Base-by-base conservation (phyloP, 768 basidiomycete species). In the Suillus bovinus region DNA sequence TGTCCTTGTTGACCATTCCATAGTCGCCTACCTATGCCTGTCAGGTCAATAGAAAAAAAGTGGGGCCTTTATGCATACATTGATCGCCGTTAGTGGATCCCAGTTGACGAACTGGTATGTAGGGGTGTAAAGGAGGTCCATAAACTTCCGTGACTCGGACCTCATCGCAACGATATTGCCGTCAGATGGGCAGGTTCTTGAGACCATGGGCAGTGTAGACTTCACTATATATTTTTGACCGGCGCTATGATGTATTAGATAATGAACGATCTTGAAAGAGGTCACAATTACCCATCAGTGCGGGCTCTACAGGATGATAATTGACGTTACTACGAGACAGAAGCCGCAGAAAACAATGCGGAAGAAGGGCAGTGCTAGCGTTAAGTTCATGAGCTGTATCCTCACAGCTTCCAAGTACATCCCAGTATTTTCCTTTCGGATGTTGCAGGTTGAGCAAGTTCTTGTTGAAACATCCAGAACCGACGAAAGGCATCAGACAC, bases 41-140 rank as follows among this genome's bases (percentile, higher is more conserved):
- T 54, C 46, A 34, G 36, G 56, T 54, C 22, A 49, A 34, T 11
- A 14, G 10, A 31, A 5, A 54, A 22, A 11, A 17, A 41, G 4
- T 14, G 33, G 52, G 4, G n/a, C 33, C 33, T 53, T 5, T n/a
- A n/a, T 34, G 66, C 68, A 54, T 17, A 77, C 77, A 66, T 67
- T 61, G 44, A 79, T 64, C 11, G 68, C 66, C 47, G 66, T 68
- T 49, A 74, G 73, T 0, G 77, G 78, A n/a, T 78, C 75, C 76
- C 74, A 79, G 62, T 72, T 79, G 52, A 67, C 76, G 76, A 74
- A 79, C 64, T 76, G 79, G 3, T 74, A 73, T 31, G 75, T 71
- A 7, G 55, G 64, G 0, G 60, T 42, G 1, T 33, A 68, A 57
- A 78, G 73, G 24, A 78, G 74, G 44, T 78, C 78, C 53, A 71